Conservation (phyloP, 495 filamentous ascomycete species). For the Pyrenula massariospora region DNA sequence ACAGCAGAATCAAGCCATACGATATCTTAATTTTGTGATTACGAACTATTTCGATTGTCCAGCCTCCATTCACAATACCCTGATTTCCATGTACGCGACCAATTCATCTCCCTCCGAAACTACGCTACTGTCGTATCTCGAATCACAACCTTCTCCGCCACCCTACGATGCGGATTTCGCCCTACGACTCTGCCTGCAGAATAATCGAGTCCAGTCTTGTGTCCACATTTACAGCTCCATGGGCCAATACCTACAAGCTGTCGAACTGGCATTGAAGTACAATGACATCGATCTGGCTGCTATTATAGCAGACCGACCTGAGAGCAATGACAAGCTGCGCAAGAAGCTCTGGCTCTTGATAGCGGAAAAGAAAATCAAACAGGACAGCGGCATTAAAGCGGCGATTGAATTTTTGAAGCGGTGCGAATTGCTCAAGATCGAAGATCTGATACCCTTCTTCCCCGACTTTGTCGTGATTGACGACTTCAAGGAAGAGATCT, state of each 20-base stretch:
- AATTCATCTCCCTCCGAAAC: conserved; percentile 71
- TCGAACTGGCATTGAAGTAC: conserved; percentile 81
- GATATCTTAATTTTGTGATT: conserved; percentile 89
- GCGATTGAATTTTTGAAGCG: conserved; percentile 89
- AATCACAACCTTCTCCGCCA: conserved; percentile 63
- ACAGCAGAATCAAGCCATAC: conserved; percentile 78
- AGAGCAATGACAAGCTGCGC: conserved; percentile 62
- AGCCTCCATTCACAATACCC: conserved; percentile 91
- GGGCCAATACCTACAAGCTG: conserved; percentile 84
- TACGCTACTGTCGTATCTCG: conserved; percentile 75
- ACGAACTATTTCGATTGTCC: conserved; percentile 73
- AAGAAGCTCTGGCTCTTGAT: conserved; percentile 94
- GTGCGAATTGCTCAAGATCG: conserved; percentile 84
- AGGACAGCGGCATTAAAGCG: conserved; percentile 75
- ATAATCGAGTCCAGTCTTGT: conserved; percentile 81
- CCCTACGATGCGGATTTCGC: conserved; percentile 96
- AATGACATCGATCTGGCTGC: conserved; percentile 81
- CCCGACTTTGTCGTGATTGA: conserved; percentile 99
- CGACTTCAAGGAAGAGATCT: conserved; percentile 98
- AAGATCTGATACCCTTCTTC: conserved; percentile 96
- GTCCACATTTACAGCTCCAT: conserved; percentile 95
- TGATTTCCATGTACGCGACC: conserved; percentile 91
- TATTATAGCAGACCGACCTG: conserved; percentile 77
- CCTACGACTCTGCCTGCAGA: conserved; percentile 84
- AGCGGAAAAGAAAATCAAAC: conserved; percentile 80